Base-by-base conservation (phyloP, 495 filamentous ascomycete genomes). In the Astrocystis sublimbata region DNA sequence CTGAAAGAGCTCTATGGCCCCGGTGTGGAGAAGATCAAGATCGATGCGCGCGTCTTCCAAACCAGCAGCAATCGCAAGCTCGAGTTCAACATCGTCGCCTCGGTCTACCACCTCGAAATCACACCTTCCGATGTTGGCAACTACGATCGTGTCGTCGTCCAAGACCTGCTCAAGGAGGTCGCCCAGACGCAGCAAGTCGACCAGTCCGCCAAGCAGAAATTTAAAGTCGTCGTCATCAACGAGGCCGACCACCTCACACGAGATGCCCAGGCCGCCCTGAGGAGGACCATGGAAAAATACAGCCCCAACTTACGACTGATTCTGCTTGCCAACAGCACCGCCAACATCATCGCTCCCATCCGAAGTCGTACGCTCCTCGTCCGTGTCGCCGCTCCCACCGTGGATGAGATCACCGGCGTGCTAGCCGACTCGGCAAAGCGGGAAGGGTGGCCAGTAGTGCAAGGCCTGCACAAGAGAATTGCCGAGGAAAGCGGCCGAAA, bases 241-340 rank as follows among this genome's bases (percentile, higher is more conserved):
- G 94, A 98, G 78, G 94, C 94, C n/a, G 96, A 98, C 68, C 89
- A 96, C 68, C 79, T 98, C 49, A 96, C 89, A 0, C 78, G 94
- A 42, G 94, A 98, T 83, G 94, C 94, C 6, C 94, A 98, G 76
- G 96, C 96, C 1, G 94, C 94, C 52, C 80, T 98, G 71, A 85
- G 94, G 71, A 82, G 94, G 58, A 98, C 94, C 0, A 98, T 98
- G 94, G 94, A 98, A 79, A 98, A 98, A 80, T 98, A 98, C 77
- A 92, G 88, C 64, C 93, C 94, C 21, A 98, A 98, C 74, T 65
- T 98, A 64, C 81, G 94, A 35, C 76, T 98, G 66, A 97, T 98
- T 49, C 77, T 98, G 46, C 78, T 98, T 47, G 96, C 93, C 43
- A 97, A 98, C 69, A 92, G 88, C 63, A 98, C 94, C 31, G 90